These are phyloP conservation scores for Kazachstania psychrophila DNA, from an alignment of 805 yeast species.

Conservation along the genomic window DNA sequence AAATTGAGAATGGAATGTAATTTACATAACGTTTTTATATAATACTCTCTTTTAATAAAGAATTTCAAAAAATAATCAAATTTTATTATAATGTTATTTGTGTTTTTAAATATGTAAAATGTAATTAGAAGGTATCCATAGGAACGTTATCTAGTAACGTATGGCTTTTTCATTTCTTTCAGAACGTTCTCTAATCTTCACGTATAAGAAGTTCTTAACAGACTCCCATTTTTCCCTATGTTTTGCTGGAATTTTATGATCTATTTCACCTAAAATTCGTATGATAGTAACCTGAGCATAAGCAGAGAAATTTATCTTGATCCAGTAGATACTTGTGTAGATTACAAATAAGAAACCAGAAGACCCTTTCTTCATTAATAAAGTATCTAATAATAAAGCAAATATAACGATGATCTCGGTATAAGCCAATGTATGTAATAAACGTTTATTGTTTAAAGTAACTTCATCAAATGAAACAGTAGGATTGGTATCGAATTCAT, in stretches of 20 bases:
- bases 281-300: conserved; percentile 32
- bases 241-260: conserved; percentile 29
- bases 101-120: not conserved
- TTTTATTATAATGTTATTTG: conserved; percentile 11
- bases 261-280: conserved; percentile 24
- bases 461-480: conserved; percentile 6
- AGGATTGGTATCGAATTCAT: conserved; percentile 13
- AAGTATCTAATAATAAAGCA: conserved; percentile 48
- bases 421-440: conserved; percentile 40
- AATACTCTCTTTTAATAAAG: not conserved
- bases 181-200: conserved; percentile 32
- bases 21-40: conserved; percentile 6
- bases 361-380: conserved; percentile 50
- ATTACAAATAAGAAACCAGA: conserved; percentile 59
- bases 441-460: conserved; percentile 11
- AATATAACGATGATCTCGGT: conserved; percentile 50
- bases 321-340: conserved; percentile 57
- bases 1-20: conserved; percentile 22
- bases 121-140: not conserved
- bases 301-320: conserved; percentile 49
- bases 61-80: conserved; percentile 32
- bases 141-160: not conserved
- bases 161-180: conserved; percentile 5
- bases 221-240: conserved; percentile 33
- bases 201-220: conserved; percentile 34